Base-by-base conservation (phyloP, 257 asterid genomes). In the Nemophila menziesii region DNA sequence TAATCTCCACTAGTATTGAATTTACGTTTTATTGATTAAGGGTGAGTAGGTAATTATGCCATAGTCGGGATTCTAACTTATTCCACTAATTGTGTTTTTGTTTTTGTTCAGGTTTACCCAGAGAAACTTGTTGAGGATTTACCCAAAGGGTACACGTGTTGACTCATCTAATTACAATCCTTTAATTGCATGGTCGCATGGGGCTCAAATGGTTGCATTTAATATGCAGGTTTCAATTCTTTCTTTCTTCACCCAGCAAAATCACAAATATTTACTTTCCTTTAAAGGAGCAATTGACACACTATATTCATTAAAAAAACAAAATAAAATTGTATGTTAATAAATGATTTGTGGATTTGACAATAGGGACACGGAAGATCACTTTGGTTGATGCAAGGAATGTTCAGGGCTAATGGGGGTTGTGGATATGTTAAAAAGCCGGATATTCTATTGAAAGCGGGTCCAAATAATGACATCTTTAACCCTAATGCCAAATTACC, bases 171-270 rank as follows among this genome's bases (percentile, higher is more conserved):
- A 86, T 64, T 86, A 86, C 65, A 83, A 86, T 62, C 97, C 97
- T 39, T 72, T 86, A 16, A 65, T 82, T 51, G 97, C 80, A 36
- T 86, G 97, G 97, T 56, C 66, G 51, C 94, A 82, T 56, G 97
- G 97, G 69, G 94, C 97, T 46, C 97, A 86, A 62, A 79, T 86
- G 97, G 92, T 86, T 47, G 94, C 97, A 54, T 77, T 82, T 71
- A 86, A 86, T 57, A 82, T 86, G 97, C 94, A 86, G 94, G 94
- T 82, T 61, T 40, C 71, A 12, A 22, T 43, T 51, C 41, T 49
- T 4, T 41, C 34, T 61, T 52, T n/a, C 42, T 15, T 14, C n/a
- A n/a, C n/a, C n/a, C n/a, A n/a, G n/a, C n/a, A n/a, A n/a, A n/a
- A n/a, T n/a, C n/a, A n/a, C n/a, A n/a, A n/a, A n/a, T n/a, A n/a